phyloP scores from a whole-genome alignment of 495 filamentous ascomycete species.

The Staphylotrichum tortipilum region DNA sequence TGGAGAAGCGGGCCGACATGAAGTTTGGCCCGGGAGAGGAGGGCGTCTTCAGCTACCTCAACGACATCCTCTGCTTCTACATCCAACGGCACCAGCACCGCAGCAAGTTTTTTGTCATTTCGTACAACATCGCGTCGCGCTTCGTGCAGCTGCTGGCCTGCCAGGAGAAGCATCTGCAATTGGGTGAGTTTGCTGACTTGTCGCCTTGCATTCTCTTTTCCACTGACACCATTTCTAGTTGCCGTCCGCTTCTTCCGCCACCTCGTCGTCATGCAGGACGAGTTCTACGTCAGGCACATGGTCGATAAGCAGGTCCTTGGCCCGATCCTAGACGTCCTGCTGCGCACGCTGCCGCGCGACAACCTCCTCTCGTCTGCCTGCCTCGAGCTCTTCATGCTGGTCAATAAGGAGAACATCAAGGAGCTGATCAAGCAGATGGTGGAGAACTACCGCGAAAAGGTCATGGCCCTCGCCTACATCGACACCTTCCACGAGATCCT shows the following conservation, averaged over 20 bases:
- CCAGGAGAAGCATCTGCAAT: constrained; percentile 87
- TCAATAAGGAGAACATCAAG: constrained; percentile 78
- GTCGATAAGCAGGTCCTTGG: constrained; percentile 76
- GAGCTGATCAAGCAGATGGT: constrained; percentile 76
- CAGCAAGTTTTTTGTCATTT: constrained; percentile 80
- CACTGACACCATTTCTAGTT: constrained; percentile 40
- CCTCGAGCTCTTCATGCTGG: constrained; percentile 87
- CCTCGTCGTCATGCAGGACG: constrained; percentile 77
- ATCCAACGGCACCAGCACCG: constrained; percentile 79
- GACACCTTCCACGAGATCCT: constrained; percentile 75
- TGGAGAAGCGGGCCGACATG: constrained; percentile 56
- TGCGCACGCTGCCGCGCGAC: constrained; percentile 88
- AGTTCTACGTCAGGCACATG: constrained; percentile 85
- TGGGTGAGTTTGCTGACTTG: constrained; percentile 54
- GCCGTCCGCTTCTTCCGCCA: constrained; percentile 93
- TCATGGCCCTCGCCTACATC: constrained; percentile 73
- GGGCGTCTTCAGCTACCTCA: constrained; percentile 78
- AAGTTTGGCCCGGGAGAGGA: constrained; percentile 64
- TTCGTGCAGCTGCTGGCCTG: constrained; percentile 76
- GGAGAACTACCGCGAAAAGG: constrained; percentile 76
- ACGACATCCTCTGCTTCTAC: constrained; percentile 93
- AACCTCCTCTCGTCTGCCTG: constrained; percentile 95
- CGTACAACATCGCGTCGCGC: constrained; percentile 66
- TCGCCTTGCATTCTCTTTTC: background rate
- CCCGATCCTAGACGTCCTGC: constrained; percentile 79